phyloP scores from a whole-genome alignment of 305 asterid genomes.

The Andrographis paniculata region DNA sequence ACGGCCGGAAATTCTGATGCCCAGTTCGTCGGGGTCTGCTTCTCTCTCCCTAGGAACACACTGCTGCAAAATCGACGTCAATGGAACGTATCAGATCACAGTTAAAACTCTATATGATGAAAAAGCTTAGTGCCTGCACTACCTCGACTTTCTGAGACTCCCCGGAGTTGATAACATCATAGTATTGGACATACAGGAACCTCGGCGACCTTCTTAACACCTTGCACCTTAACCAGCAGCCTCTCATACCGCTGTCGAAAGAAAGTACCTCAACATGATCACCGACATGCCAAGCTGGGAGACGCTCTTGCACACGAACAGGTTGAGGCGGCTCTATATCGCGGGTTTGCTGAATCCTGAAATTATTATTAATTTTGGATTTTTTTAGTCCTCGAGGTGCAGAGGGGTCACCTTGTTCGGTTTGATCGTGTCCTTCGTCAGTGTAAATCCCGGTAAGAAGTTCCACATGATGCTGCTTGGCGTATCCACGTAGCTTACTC shows the following conservation, averaged over 20 bases:
- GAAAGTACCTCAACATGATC: constrained; percentile 45
- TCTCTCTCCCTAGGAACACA: constrained; percentile 32
- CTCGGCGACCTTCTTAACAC: constrained; percentile 24
- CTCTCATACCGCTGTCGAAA: constrained; percentile 50
- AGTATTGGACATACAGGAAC: constrained; percentile 33
- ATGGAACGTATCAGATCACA: no score
- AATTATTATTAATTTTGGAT: constrained; percentile 7
- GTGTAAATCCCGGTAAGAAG: constrained; percentile 6
- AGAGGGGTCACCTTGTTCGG: no score
- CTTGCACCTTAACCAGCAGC: constrained; percentile 72
- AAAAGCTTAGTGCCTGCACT: background rate
- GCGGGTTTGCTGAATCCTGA: background rate
- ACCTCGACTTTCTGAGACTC: constrained; percentile 48
- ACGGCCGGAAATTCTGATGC: no score
- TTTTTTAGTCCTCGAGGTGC: no score
- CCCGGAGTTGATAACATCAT: constrained; percentile 29
- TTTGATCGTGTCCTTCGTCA: no score
- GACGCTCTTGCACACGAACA: constrained; percentile 2
- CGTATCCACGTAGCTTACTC: constrained; percentile 25
- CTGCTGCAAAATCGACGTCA: constrained; percentile 24
- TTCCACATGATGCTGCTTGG: constrained; percentile 18
- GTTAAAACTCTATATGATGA: no score
- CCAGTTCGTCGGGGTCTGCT: constrained; percentile 31
- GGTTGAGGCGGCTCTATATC: constrained; percentile 14
- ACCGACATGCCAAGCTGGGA: constrained; percentile 13